Evolutionary conservation across 768 basidiomycete genomes (phyloP).

Genomic region (Tulasnella sp.): DNA sequence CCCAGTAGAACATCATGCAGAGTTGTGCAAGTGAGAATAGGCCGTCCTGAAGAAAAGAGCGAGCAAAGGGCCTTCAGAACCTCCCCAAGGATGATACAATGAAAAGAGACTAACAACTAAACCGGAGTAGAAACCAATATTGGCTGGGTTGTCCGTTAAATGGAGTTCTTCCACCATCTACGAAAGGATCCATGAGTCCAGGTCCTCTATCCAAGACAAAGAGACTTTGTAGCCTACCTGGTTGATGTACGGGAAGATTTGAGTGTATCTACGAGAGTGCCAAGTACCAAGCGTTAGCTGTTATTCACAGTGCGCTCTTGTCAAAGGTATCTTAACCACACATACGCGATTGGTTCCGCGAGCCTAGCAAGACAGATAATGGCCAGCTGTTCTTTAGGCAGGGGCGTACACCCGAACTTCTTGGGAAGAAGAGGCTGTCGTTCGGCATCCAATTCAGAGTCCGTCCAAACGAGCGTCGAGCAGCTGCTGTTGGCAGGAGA

Average conservation of each 20-base stretch:
- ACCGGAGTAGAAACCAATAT: conserved; percentile 59
- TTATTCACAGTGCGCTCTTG: background rate
- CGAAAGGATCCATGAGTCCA: background rate
- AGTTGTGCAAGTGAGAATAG: conserved; percentile 52
- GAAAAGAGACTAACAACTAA: conserved; percentile 37
- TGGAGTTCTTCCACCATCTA: conserved; percentile 49
- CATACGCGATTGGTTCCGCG: conserved; percentile 19
- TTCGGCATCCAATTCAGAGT: background rate
- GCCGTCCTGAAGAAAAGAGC: conserved; percentile 39
- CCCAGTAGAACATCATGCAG: conserved; percentile 52
- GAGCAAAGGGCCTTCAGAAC: background rate
- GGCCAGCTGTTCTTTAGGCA: conserved; percentile 18
- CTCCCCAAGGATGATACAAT: background rate
- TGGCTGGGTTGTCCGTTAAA: conserved; percentile 45
- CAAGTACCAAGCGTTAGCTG: background rate
- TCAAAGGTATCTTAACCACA: background rate
- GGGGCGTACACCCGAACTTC: conserved; percentile 14
- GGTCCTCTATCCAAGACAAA: too few species aligned
- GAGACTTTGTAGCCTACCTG: conserved; percentile 14
- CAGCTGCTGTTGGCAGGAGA: too few species aligned
- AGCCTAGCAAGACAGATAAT: conserved; percentile 17
- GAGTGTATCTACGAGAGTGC: conserved; percentile 29
- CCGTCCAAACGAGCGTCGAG: too few species aligned
- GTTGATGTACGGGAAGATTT: conserved; percentile 61
- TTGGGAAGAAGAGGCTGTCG: conserved; percentile 14